A percentile compares a stretch with the other conserved stretches of the same genome.
Conservation (phyloP, 176 grass and related monocot genomes). For the Secale cereale region DNA sequence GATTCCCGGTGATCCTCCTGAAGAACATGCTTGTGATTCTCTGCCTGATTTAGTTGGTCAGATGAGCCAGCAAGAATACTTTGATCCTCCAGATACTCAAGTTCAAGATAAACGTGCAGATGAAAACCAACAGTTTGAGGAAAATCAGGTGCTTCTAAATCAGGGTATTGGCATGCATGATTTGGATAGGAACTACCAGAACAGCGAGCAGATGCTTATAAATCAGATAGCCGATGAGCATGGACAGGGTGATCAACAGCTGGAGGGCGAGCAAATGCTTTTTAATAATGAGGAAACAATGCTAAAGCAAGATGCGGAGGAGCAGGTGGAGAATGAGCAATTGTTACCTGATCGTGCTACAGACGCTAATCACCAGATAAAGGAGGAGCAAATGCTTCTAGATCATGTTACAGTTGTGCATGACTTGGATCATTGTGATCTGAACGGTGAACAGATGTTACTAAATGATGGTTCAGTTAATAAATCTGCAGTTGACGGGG, state of each 20-base stretch:
- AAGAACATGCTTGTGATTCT: conserved; percentile 21
- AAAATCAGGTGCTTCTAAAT: conserved; percentile 18
- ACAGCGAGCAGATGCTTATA: conserved; percentile 4
- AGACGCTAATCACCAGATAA: neutral
- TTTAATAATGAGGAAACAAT: neutral
- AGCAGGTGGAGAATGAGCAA: conserved; percentile 10
- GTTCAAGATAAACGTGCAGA: conserved; percentile 9
- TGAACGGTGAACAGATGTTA: conserved; percentile 25
- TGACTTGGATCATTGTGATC: neutral
- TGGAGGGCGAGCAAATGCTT: conserved; percentile 12
- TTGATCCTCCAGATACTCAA: conserved; percentile 22
- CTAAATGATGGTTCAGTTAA: neutral
- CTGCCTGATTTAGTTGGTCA: conserved; percentile 16
- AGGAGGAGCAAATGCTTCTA: conserved; percentile 13
- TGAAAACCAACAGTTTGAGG: neutral
- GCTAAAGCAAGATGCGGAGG: neutral
- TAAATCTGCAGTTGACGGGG: neutral
- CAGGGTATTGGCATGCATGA: neutral
- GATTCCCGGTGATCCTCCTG: conserved; percentile 8
- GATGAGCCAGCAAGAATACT: neutral
- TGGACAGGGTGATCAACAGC: conserved; percentile 17
- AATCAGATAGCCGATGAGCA: neutral
- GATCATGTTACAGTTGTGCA: conserved; percentile 1
- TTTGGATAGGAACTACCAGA: neutral
- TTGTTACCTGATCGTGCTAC: neutral